Evolutionary conservation across 495 filamentous ascomycete species (phyloP), one percentile per base, ranked within the genome.

Genomic region (Penicillium verhagenii): DNA sequence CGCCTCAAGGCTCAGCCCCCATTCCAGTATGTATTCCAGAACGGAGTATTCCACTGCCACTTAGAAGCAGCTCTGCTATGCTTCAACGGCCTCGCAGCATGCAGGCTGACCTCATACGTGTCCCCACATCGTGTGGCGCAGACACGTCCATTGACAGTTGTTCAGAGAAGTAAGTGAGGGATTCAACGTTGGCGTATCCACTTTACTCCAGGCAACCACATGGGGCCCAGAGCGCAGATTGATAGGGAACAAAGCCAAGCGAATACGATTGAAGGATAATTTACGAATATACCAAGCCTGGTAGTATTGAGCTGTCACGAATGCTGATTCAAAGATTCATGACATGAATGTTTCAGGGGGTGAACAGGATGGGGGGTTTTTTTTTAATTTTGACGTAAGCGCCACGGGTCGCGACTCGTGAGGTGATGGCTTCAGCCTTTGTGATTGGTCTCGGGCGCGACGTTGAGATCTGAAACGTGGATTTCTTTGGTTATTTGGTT

Each of bases 191-290:
- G 11, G 6, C 18, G 39, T 24, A 45, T 45, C 42, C 42, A 45
- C 42, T 26, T 45, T 45, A 26, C 23, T 45, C 45, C 45, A 48
- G 45, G 45, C 45, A 48, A 25, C 45, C 25, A 31, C 45, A 28
- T 16, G 29, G 10, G 26, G 26, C 10, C 10, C n/a, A n/a, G n/a
- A n/a, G n/a, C n/a, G n/a, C n/a, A n/a, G 33, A 35, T 42, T 14
- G 42, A 45, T 23, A n/a, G 11, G 14, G 1, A 43, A 43, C 11
- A 26, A 45, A 26, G n/a, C 42, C 11, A 48, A 19, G 4, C 33
- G 33, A 35, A 35, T 35, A 35, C 33, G 13, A 35, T 35, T 14
- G n/a, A n/a, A n/a, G n/a, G n/a, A n/a, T n/a, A n/a, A n/a, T n/a
- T n/a, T 39, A 39, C 37, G 37, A 39, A 16, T 11, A 14, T 39